Base-by-base conservation (phyloP, 1,284 basidiomycete genomes). In the Sporisorium graminicola region DNA sequence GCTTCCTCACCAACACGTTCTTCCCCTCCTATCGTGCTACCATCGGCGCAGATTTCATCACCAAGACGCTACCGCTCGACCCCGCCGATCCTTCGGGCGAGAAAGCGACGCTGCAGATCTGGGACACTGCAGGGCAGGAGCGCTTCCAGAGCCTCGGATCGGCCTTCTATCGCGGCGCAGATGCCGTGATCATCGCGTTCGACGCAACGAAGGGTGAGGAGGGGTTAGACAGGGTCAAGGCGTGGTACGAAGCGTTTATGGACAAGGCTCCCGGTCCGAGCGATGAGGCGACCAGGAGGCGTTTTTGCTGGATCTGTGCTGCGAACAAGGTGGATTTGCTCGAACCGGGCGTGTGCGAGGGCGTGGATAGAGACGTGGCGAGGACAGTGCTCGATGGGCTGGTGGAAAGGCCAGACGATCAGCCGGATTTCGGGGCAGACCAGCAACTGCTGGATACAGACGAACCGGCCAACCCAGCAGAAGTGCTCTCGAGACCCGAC, bases 71-170 rank as follows among this genome's bases (percentile, higher is more conserved):
- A 0, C 65, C 65, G 13, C 24, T 68, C 53, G 56, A 72, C 46
- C 58, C 60, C 14, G 2, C 37, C 6, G 8, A 58, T 24, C 71
- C 74, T 5, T 57, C 71, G 0, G 74, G 71, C 13, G 58, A 64
- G 33, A 69, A 73, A n/a, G 70, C 70, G 24, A 71, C 60, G 5
- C 52, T 79, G 26, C 68, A 76, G 27, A 74, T 79, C 37, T 79
- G 78, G 78, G 78, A 79, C 20, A 83, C 82, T 0, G 82, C 82
- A 2, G 82, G 82, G 0, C 82, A 83, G 62, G 82, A 85, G 42
- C 67, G 84, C 13, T 85, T 85, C 57, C 74, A 81, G 47, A 74
- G 77, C 24, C 58, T 85, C 18, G 82, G 83, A 0, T 63, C 71
- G 5, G 82, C 82, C 14, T 83, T 83, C 51, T 83, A 83, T 49